Conservation (phyloP, 1,284 basidiomycete genomes). For the Ceratobasidium sp. region DNA sequence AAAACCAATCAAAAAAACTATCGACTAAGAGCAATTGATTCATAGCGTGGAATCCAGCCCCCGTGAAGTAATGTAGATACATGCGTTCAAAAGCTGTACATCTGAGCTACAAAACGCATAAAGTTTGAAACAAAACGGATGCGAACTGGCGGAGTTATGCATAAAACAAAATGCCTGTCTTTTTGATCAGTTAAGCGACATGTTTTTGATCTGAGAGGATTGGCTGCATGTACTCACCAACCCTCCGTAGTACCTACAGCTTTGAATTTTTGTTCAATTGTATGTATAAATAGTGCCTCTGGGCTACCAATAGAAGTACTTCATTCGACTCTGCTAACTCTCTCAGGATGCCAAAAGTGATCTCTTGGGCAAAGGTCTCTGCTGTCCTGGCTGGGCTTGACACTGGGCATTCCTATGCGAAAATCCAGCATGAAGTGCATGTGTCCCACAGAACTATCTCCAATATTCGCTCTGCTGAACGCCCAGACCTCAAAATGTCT, state of each 20-base stretch:
- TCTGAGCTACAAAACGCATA: background rate
- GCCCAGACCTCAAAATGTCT: background rate
- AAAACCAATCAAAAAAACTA: no score
- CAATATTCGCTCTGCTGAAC: background rate
- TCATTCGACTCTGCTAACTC: background rate
- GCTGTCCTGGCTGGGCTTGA: background rate
- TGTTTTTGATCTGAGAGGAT: background rate
- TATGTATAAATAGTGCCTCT: background rate
- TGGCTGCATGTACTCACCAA: background rate
- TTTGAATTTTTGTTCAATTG: background rate
- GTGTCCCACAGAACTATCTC: background rate
- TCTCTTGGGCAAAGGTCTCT: background rate
- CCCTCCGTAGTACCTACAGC: background rate
- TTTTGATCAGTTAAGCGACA: slow-evolving; percentile 3
- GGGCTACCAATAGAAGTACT: background rate
- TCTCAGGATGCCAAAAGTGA: background rate
- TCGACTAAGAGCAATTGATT: no score
- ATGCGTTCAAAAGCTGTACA: background rate
- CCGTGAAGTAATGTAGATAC: background rate
- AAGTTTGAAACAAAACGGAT: background rate
- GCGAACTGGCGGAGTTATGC: background rate
- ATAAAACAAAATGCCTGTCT: background rate
- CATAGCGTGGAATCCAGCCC: background rate
- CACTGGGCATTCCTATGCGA: slow-evolving; percentile 1
- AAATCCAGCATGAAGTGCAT: background rate